Evolutionary conservation across 352 stramenopile genomes (phyloP), one percentile per base, ranked within the genome.

Genomic region (Globisporangium nagaii): DNA sequence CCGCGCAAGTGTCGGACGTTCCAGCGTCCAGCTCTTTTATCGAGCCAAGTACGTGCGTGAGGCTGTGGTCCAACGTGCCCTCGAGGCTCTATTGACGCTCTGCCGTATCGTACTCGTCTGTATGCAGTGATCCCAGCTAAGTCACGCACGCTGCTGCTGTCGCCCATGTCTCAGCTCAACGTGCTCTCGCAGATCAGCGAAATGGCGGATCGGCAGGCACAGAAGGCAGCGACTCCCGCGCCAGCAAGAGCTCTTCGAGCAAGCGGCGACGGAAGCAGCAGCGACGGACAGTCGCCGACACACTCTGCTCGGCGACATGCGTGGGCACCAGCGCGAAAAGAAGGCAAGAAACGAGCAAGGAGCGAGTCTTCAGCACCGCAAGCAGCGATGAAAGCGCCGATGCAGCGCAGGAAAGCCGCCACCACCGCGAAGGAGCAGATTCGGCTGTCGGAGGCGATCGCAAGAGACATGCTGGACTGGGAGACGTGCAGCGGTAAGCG

Each of bases 121-220:
- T 10, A 10, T 36, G 9, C 37, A 60, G 45, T 43, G 6, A 15
- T 13, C 0, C 12, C 17, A 31, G n/a, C 31, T 9, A 39, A 20
- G 20, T 24, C 41, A 9, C 58, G 53, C 19, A 62, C 79, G 45
- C 35, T 87, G 25, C 24, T 73, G 43, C 60, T 91, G 45, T 91
- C 81, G 34, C 81, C 81, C 1, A 70, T 66, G 15, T 88, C 81
- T 17, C 81, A 91, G 47, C 60, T 91, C 11, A 62, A 91, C 58
- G 73, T 89, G 20, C 71, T 91, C 11, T 85, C 81, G 2, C 76
- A 89, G 56, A 87, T 91, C 53, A 91, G 81, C 42, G 74, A 82
- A 46, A 59, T 91, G 22, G 81, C 74, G 3, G 77, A 84, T 40
- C 60, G 37, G 39, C 60, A 66, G 17, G 64, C 49, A 24, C 46